Evolutionary conservation across 768 basidiomycete genomes (phyloP).

Genomic region (Termitomyces sp.): DNA sequence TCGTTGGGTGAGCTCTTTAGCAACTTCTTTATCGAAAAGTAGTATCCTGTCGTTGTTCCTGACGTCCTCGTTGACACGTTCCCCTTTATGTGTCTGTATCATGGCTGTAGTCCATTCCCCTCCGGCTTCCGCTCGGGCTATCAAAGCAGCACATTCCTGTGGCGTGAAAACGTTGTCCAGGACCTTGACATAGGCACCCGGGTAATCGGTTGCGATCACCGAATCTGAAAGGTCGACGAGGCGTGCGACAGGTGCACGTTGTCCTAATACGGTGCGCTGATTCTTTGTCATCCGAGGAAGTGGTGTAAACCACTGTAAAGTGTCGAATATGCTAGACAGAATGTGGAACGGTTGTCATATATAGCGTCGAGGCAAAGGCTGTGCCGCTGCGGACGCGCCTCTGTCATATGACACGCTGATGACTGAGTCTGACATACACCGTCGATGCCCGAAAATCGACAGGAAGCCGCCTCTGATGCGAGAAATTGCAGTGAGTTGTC

Average conservation of each 20-base stretch:
- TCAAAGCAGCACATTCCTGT: conserved; percentile 31
- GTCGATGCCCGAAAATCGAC: too few species aligned
- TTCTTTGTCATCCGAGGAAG: background rate
- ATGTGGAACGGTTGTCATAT: too few species aligned
- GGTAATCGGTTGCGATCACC: conserved; percentile 23
- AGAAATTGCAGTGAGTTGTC: too few species aligned
- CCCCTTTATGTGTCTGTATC: conserved; percentile 19
- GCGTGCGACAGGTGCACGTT: background rate
- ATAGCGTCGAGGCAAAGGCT: too few species aligned
- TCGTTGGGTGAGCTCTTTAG: conserved; percentile 27
- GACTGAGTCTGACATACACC: too few species aligned
- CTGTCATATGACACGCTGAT: too few species aligned
- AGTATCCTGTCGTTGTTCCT: conserved; percentile 35
- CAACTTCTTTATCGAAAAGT: conserved; percentile 24
- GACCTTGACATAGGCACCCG: conserved; percentile 31
- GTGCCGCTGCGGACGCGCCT: too few species aligned
- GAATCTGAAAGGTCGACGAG: conserved; percentile 27
- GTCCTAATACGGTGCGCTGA: background rate
- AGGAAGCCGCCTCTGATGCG: too few species aligned
- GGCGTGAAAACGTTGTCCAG: conserved; percentile 35
- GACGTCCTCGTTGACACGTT: conserved; percentile 26
- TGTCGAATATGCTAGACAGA: too few species aligned
- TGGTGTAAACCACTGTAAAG: too few species aligned
- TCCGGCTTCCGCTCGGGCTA: conserved; percentile 24
- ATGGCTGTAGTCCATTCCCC: conserved; percentile 30